Base-by-base conservation (phyloP, 2,329 filamentous ascomycete species). In the Rugonectria rugulosa region DNA sequence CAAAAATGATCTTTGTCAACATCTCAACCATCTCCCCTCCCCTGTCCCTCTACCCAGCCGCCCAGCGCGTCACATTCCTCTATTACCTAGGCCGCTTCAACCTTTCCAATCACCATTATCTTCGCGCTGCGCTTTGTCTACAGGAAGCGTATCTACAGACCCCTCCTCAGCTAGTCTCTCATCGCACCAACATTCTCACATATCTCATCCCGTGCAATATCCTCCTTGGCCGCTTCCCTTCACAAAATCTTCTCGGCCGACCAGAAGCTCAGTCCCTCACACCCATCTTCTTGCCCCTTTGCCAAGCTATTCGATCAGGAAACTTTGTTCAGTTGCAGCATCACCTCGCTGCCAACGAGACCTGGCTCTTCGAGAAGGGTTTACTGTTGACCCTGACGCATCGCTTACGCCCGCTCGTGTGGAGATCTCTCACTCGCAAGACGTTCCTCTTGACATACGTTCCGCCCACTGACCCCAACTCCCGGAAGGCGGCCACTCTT, bases 1-100 rank as follows among this genome's bases (percentile, higher is more conserved):
- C 91, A 14, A 90, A 91, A 62, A 92, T 94, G 72, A 90, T 97
- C 67, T 95, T 97, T 70, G 88, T 88, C 62, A 96, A 95, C 69
- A 94, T 97, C 61, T 88, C 87, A 44, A 88, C 90, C 53, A 89
- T 91, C 62, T 93, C 91, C 0, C 92, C 92, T 1, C 91, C 92
- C 0, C 77, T 98, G 11, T 81, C 84, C 2, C 84, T 91, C 46
- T 98, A 96, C 68, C 92, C 93, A 3, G 91, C 91, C 19, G 84
- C 89, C 6, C 91, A 98, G 70, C 86, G 92, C 43, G 92, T 97
- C 45, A 96, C 92, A 4, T 98, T 93, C 66, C 87, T 98, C 12
- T 97, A 97, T 77, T 97, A 97, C 70, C 87, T 98, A 6, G 94
- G 94, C 15, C 88, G 92, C 55, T 97, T 94, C 75, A 87, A 93